These are phyloP conservation scores for Ailanthus altissimus DNA, from an alignment of 345 rosid species.

Conservation along the genomic window DNA sequence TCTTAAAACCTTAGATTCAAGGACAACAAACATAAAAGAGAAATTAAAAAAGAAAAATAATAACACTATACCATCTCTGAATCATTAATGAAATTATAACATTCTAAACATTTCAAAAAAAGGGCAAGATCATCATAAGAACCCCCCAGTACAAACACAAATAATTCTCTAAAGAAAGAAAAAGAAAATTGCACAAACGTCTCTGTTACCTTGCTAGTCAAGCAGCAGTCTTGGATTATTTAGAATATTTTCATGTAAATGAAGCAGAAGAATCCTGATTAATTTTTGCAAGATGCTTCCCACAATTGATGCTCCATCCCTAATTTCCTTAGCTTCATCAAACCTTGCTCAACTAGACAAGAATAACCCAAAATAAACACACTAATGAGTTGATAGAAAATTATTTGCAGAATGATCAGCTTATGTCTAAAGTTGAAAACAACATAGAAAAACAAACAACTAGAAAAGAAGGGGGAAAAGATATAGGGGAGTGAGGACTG, in stretches of 20 bases:
- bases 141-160: no score
- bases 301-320: constrained; percentile 83
- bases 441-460: no score
- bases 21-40: no score
- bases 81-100: no score
- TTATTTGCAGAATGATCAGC: background rate
- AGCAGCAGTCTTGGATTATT: constrained; percentile 2
- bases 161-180: background rate
- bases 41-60: no score
- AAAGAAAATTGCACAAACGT: background rate
- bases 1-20: no score
- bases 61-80: no score
- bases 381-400: background rate
- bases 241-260: constrained; percentile 14
- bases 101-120: no score
- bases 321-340: constrained; percentile 81
- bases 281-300: constrained; percentile 78
- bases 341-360: constrained; percentile 78
- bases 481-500: no score
- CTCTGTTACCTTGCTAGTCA: background rate
- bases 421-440: no score
- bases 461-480: no score
- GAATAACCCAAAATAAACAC: background rate
- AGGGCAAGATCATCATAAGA: no score
- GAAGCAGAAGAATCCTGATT: constrained; percentile 32